Evolutionary conservation across 2,329 filamentous ascomycete species (phyloP).

Genomic region (Sclerotinia spermophila): DNA sequence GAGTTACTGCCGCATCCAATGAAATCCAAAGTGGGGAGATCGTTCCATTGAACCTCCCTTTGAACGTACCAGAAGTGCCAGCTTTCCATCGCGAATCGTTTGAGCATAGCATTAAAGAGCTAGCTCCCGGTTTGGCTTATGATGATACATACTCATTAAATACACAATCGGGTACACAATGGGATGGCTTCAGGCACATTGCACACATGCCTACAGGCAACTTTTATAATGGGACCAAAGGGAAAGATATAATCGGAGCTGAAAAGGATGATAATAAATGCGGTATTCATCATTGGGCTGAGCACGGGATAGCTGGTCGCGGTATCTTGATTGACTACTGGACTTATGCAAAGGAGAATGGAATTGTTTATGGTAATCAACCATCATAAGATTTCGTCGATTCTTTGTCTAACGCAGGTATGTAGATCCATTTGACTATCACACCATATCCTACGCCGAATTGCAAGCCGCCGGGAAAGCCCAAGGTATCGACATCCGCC

Average conservation of each 20-base stretch:
- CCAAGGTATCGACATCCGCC: slow-evolving; percentile 36
- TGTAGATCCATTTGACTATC: slow-evolving; percentile 34
- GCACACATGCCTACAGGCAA: slow-evolving; percentile 27
- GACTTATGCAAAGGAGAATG: slow-evolving; percentile 40
- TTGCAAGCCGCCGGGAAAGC: slow-evolving; percentile 32
- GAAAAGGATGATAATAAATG: slow-evolving; percentile 31
- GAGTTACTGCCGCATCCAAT: slow-evolving; percentile 41
- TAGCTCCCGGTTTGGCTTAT: slow-evolving; percentile 42
- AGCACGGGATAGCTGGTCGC: slow-evolving; percentile 35
- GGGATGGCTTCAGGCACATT: slow-evolving; percentile 51
- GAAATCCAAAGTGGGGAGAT: slow-evolving; percentile 13
- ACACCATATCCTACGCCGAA: slow-evolving; percentile 31
- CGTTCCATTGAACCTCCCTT: slow-evolving; percentile 7
- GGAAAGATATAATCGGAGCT: slow-evolving; percentile 30
- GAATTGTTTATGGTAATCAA: slow-evolving; percentile 37
- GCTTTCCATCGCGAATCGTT: slow-evolving; percentile 38
- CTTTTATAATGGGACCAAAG: slow-evolving; percentile 35
- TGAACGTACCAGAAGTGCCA: slow-evolving; percentile 37
- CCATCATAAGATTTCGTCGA: too few relatives aligned
- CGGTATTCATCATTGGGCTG: slow-evolving; percentile 36
- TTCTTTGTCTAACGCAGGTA: neutral
- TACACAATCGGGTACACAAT: slow-evolving; percentile 55
- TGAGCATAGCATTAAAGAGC: slow-evolving; percentile 36
- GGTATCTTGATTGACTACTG: slow-evolving; percentile 39
- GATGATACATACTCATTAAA: slow-evolving; percentile 60